Evolutionary conservation across 306 rosid species (phyloP).

Genomic region (Cajanus cajan): DNA sequence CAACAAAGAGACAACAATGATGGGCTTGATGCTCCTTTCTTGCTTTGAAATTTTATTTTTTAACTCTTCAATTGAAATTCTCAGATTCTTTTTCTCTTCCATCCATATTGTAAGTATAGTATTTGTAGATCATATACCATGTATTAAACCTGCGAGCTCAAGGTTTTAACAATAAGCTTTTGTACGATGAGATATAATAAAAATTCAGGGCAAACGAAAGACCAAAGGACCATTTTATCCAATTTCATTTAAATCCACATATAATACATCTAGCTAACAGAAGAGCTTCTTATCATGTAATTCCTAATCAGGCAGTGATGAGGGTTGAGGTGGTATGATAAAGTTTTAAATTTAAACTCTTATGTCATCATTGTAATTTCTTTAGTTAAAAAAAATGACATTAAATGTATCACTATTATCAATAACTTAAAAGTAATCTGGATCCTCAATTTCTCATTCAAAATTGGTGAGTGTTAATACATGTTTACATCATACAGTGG

Average conservation of each 20-base stretch:
- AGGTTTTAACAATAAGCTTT: conserved; percentile 24
- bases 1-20: conserved; percentile 34
- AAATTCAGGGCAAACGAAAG: conserved; percentile 6
- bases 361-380: too few relatives aligned
- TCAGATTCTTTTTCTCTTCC: conserved; percentile 43
- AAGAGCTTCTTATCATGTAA: conserved; percentile 7
- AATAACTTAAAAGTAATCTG: conserved; percentile 20
- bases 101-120: conserved; percentile 41
- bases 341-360: too few relatives aligned
- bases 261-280: not conserved
- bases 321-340: too few relatives aligned
- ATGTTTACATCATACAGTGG: conserved; percentile 11
- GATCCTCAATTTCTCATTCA: conserved; percentile 29
- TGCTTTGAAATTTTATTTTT: conserved; percentile 24
- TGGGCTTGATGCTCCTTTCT: conserved; percentile 41
- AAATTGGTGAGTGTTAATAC: conserved; percentile 26
- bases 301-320: not conserved
- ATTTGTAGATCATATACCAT: conserved; percentile 32
- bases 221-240: conserved; percentile 19
- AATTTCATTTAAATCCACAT: conserved; percentile 6
- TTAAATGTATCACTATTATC: not conserved
- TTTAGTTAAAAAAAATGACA: too few relatives aligned
- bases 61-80: conserved; percentile 44
- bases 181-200: conserved; percentile 21
- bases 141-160: conserved; percentile 22